Evolutionary conservation across 495 filamentous ascomycete genomes (phyloP).

Genomic region (Staphylotrichum longicolle): DNA sequence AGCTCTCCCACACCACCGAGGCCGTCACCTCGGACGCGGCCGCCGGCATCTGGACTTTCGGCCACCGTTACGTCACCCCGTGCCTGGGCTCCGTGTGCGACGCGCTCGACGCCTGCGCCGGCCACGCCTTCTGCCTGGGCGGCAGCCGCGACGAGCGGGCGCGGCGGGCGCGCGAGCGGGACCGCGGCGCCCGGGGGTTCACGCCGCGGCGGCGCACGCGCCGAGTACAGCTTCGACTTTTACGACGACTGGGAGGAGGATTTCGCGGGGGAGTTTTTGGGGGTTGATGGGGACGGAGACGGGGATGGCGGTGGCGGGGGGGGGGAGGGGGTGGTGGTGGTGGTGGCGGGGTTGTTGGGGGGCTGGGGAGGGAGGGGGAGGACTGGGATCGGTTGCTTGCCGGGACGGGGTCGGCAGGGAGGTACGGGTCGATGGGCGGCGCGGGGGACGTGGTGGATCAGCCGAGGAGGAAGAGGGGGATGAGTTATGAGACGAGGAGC

Average conservation of each 20-base stretch:
- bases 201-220: constrained; percentile 37
- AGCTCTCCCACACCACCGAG: constrained; percentile 88
- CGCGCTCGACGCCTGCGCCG: constrained; percentile 65
- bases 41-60: constrained; percentile 82
- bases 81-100: constrained; percentile 67
- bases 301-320: constrained; percentile 53
- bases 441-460: constrained; percentile 54
- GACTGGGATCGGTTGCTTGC: constrained; percentile 86
- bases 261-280: constrained; percentile 47
- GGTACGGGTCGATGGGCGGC: constrained; percentile 30
- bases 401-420: constrained; percentile 58
- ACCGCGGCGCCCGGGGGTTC: constrained; percentile 44
- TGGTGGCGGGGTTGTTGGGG: constrained; percentile 59
- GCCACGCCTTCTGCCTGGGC: constrained; percentile 61
- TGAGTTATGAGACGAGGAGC: constrained; percentile 82
- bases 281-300: constrained; percentile 37
- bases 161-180: constrained; percentile 59
- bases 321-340: constrained; percentile 18
- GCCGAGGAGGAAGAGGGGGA: constrained; percentile 70
- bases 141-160: constrained; percentile 65
- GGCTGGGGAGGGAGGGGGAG: constrained; percentile 63
- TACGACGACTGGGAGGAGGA: constrained; percentile 96
- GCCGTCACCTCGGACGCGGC: constrained; percentile 88
- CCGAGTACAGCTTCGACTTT: constrained; percentile 90
- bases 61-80: constrained; percentile 78